Conservation (phyloP, 2,329 filamentous ascomycete genomes). For the Colletotrichum musicola region DNA sequence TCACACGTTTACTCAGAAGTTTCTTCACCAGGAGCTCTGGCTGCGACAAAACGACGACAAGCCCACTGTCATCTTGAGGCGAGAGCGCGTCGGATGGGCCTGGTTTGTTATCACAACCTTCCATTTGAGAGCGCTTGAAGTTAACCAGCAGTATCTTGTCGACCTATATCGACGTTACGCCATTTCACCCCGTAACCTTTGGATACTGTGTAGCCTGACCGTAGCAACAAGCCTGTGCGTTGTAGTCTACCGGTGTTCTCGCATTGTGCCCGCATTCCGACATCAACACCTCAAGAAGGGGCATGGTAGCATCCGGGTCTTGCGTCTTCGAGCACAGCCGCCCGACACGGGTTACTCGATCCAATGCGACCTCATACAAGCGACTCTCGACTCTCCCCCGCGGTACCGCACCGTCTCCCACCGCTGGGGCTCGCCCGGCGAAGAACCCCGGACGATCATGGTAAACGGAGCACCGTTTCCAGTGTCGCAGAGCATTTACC, state of each 20-base stretch:
- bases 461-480: neutral
- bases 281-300: neutral
- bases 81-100: neutral
- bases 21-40: slow-evolving; percentile 8
- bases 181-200: too few relatives aligned
- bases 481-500: neutral
- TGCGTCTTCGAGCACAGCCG: neutral
- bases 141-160: neutral
- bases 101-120: neutral
- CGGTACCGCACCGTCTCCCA: neutral
- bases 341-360: neutral
- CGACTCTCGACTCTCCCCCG: neutral
- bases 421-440: neutral
- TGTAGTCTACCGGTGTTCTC: neutral
- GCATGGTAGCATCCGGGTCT: neutral
- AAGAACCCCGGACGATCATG: neutral
- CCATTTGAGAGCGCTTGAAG: neutral
- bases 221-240: neutral
- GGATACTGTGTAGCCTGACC: too few relatives aligned
- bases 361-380: neutral
- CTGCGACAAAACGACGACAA: neutral
- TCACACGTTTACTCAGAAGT: slow-evolving; percentile 2
- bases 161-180: too few relatives aligned
- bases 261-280: neutral
- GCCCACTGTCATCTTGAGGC: neutral